Conservation (phyloP, 805 yeast genomes). For the Ogataea philodendri region DNA sequence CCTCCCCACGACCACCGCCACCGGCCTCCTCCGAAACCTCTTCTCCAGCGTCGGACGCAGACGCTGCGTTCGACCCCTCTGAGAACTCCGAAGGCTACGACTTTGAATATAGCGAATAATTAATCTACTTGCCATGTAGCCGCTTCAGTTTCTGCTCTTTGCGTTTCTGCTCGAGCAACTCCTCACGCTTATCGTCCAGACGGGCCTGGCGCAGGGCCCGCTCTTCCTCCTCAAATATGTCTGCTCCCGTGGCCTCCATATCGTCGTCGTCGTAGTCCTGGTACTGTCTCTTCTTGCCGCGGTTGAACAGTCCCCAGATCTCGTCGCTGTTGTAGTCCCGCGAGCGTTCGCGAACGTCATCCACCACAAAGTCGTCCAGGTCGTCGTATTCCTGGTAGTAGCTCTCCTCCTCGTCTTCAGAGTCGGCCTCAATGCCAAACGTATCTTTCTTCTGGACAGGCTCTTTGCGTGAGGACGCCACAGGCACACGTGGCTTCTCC, state of each 20-base stretch:
- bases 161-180: constrained; percentile 51
- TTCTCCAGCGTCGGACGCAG: background rate
- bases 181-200: constrained; percentile 73
- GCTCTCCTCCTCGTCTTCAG: constrained; percentile 37
- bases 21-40: too few species aligned
- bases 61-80: background rate
- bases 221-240: constrained; percentile 79
- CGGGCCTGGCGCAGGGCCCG: constrained; percentile 65
- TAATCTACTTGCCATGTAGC: constrained; percentile 13
- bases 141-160: constrained; percentile 45
- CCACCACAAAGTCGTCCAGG: constrained; percentile 58
- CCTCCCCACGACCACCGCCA: too few species aligned
- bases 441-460: constrained; percentile 21
- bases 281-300: constrained; percentile 52
- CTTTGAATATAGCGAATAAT: constrained; percentile 41
- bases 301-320: constrained; percentile 82
- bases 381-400: constrained; percentile 47
- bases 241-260: constrained; percentile 95
- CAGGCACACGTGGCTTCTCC: too few species aligned
- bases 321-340: constrained; percentile 68
- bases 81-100: constrained; percentile 39
- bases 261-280: constrained; percentile 56
- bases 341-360: constrained; percentile 34
- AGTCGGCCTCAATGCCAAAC: constrained; percentile 32
- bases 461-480: too few species aligned